Evolutionary conservation across 108 stramenopile genomes (phyloP).

Genomic region (Cyclostephanos tholiformis): DNA sequence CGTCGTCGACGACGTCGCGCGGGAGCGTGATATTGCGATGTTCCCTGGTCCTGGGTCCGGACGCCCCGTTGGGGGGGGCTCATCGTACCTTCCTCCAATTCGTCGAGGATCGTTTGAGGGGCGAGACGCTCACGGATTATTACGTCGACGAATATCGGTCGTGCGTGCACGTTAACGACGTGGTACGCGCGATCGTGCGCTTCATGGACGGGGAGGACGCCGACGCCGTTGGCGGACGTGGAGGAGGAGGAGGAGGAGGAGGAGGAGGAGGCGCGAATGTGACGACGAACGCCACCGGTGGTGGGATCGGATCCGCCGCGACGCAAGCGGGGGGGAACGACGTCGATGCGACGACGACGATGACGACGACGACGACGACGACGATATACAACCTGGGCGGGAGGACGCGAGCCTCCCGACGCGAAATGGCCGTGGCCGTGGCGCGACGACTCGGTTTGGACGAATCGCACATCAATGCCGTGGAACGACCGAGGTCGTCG

Average conservation of each 20-base stretch:
- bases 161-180: slow-evolving; percentile 58
- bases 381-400: slow-evolving; percentile 78
- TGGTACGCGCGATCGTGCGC: slow-evolving; percentile 42
- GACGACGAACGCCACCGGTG: no score
- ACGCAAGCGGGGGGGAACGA: not conserved
- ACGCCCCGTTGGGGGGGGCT: slow-evolving; percentile 51
- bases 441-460: slow-evolving; percentile 57
- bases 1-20: slow-evolving; percentile 1
- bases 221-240: not conserved
- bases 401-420: slow-evolving; percentile 58
- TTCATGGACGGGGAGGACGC: no score
- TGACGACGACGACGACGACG: not conserved
- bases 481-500: slow-evolving; percentile 15
- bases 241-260: no score
- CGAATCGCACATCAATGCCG: slow-evolving; percentile 39
- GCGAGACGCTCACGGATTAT: slow-evolving; percentile 29
- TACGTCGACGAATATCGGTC: slow-evolving; percentile 72
- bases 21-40: slow-evolving; percentile 55
- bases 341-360: not conserved
- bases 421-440: slow-evolving; percentile 68
- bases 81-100: slow-evolving; percentile 77
- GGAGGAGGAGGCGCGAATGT: no score
- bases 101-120: slow-evolving; percentile 40
- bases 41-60: slow-evolving; percentile 74
- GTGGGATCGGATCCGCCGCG: not conserved